These are phyloP conservation scores for Salvia sclarea DNA, from an alignment of 305 asterid species.

Conservation along the genomic window DNA sequence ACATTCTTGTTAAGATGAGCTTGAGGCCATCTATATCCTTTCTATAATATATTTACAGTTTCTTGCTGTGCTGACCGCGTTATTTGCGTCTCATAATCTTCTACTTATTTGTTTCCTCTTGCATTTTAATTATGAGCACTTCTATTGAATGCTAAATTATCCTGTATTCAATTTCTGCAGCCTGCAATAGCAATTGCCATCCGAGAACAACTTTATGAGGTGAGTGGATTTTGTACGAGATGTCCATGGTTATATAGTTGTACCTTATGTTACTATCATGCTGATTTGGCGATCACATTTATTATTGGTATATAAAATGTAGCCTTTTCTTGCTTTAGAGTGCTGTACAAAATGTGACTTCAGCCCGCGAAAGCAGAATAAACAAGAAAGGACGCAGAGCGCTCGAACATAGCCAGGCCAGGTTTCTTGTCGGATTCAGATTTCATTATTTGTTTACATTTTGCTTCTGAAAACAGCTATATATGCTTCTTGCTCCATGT, in stretches of 20 bases:
- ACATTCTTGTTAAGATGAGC: background rate
- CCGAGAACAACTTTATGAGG: slow-evolving; percentile 95
- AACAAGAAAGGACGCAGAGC: slow-evolving; percentile 85
- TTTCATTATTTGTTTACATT: background rate
- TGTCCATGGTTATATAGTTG: slow-evolving; percentile 1
- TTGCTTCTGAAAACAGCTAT: slow-evolving; percentile 12
- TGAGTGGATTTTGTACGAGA: slow-evolving; percentile 35
- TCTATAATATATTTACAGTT: too few relatives aligned
- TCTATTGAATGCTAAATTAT: slow-evolving; percentile 20
- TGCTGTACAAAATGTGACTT: slow-evolving; percentile 85
- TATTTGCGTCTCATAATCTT: background rate
- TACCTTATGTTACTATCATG: slow-evolving; percentile 21
- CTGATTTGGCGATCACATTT: background rate
- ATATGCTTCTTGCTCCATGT: background rate
- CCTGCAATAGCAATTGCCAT: slow-evolving; percentile 95
- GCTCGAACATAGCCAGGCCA: slow-evolving; percentile 62
- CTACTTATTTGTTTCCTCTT: background rate
- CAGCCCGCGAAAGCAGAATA: slow-evolving; percentile 84
- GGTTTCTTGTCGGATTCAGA: slow-evolving; percentile 40
- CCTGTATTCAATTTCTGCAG: slow-evolving; percentile 49
- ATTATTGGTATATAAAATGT: slow-evolving; percentile 15
- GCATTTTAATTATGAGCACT: slow-evolving; percentile 11
- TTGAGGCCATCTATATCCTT: slow-evolving; percentile 6
- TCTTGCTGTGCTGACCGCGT: background rate
- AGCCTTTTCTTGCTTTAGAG: slow-evolving; percentile 47